Base-by-base conservation (phyloP, 148 eudicot genomes). In the Camellia granthamiana region DNA sequence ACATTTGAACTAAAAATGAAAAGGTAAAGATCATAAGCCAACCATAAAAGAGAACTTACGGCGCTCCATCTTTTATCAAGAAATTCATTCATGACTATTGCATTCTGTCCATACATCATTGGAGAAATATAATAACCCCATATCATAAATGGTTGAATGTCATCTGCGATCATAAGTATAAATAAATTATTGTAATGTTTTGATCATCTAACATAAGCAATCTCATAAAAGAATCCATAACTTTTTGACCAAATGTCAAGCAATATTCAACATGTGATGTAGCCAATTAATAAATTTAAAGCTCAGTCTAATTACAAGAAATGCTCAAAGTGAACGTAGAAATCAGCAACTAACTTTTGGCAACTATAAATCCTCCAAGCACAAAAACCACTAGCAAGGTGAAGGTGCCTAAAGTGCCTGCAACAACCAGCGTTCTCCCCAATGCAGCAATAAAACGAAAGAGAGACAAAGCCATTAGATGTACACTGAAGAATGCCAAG, bases 71-170 rank as follows among this genome's bases (percentile, higher is more conserved):
- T 86, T 75, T 30, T 63, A 38, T 89, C 97, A 69, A 92, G 92
- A 83, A 92, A 92, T 81, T 92, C 97, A 71, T 88, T 92, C 59
- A 90, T 85, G 23, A 87, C 92, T 13, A 92, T 80, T 61, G 97
- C 92, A 55, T 89, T 90, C 68, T 90, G 93, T 59, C 90, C 97
- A 76, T 90, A 92, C 91, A 88, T 90, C 93, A 92, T 92, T 41
- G 97, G 97, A 74, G 97, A 90, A 60, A 82, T 69, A 79, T 92
- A 92, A 78, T 90, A 92, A 70, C 82, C 97, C 97, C 93, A 92
- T 77, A 82, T 85, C 86, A 92, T 88, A 93, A 91, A 92, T 7
- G 90, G 86, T 21, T 79, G 75, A 67, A 88, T 87, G 80, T 92
- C 97, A 87, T 76, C 97, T 92, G 80, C 82, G 72, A 23, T 64